Base-by-base conservation (phyloP, 2,329 filamentous ascomycete genomes). In the Sphaceloma murrayae region DNA sequence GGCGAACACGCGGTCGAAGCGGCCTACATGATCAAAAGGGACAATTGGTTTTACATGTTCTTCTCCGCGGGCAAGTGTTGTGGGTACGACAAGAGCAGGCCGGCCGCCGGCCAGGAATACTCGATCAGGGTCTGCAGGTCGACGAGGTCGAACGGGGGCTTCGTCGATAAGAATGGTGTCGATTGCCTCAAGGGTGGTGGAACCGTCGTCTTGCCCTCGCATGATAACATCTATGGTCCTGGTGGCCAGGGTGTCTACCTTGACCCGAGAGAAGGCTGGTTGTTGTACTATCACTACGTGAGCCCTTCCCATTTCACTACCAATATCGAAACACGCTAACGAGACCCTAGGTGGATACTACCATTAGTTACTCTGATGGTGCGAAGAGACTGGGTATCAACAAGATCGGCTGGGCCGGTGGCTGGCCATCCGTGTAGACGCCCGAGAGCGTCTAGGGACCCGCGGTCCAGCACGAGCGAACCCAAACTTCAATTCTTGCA, bases 121-220 rank as follows among this genome's bases (percentile, higher is more conserved):
- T 74, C 73, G 56, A 77, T 82, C 56, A 72, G 71, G 54, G 76
- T 80, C 18, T 82, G 79, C 62, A 64, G 77, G n/a, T 75, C 72
- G 3, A 64, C 40, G 21, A 66, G 61, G 5, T 66, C 70, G 3
- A 73, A 65, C 1, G 67, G 75, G 0, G 64, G 63, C 1, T 84
- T 77, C 53, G 73, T 70, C 18, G 79, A 83, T 53, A 61, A 68
- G 45, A 56, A 55, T 39, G 77, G 78, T 1, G 62, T 55, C 11
- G 61, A 65, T 22, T 82, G 78, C 56, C 69, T 64, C 0, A 54
- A 63, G 5, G 70, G 72, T 32, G 78, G 79, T 6, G 80, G 80
- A 1, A 78, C 74, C 0, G 62, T 74, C 3, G 72, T 84, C 0
- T 64, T 83, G 0, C 68, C 70, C 50, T 74, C 68, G 10, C 77